A percentile compares a stretch with the other conserved stretches of the same genome.
phyloP scores from a whole-genome alignment of 169 alveolate genomes.

The Eimeria sp. region DNA sequence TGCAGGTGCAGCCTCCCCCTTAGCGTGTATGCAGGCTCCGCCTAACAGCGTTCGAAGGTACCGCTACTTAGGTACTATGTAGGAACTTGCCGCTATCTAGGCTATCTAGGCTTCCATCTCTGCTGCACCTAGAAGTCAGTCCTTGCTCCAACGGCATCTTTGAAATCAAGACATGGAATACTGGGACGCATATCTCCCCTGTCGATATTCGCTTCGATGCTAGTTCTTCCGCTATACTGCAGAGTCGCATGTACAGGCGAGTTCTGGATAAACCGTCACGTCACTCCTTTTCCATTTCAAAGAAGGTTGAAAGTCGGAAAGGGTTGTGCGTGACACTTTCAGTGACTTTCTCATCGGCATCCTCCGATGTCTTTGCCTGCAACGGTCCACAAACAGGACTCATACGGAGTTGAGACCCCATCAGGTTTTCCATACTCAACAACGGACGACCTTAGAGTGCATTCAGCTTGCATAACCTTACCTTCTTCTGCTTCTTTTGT shows the following conservation, averaged over 20 bases:
- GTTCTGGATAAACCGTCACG: background rate
- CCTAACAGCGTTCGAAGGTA: background rate
- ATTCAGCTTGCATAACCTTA: background rate
- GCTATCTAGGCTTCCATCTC: background rate
- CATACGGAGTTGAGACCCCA: background rate
- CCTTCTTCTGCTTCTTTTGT: constrained; percentile 56
- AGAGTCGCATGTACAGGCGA: background rate
- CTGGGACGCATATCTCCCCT: background rate
- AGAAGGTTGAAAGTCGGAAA: constrained; percentile 61
- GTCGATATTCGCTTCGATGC: background rate
- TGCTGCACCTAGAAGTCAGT: background rate
- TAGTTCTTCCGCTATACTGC: background rate
- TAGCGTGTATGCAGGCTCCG: background rate
- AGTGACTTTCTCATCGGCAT: constrained; percentile 23
- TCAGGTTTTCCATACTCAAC: background rate
- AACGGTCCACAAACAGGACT: background rate
- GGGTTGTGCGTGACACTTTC: constrained; percentile 63
- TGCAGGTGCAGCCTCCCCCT: background rate
- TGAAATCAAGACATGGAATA: background rate
- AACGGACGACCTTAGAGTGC: background rate
- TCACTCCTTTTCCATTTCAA: constrained; percentile 63
- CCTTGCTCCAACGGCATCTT: constrained; percentile 8
- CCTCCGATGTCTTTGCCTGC: constrained; percentile 47
- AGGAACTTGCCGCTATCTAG: background rate
- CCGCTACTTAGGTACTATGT: background rate